Evolutionary conservation across 1,284 basidiomycete genomes (phyloP), one percentile per base, ranked within the genome.

Genomic region (Ganoderma lingzhi): DNA sequence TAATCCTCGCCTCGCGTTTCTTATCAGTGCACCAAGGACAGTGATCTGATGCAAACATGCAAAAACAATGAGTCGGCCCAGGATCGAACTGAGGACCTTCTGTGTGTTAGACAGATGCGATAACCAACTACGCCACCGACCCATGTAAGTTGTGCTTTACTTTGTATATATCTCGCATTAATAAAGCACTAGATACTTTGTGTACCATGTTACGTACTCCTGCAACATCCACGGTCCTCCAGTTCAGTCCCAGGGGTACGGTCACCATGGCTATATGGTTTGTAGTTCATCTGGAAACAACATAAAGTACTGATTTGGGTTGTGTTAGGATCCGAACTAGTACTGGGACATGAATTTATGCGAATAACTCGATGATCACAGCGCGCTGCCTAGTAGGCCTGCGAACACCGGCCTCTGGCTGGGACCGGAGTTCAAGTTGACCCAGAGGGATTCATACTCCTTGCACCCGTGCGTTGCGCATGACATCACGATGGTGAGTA

Each of bases 71-170:
- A 77, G 70, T 75, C 75, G 72, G 70, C 73, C 75, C 74, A 75
- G 75, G 70, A 58, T 77, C 74, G 76, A 75, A 77, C 75, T 76
- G 76, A 76, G 74, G 76, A 77, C 76, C 76, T 73, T 73, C 75
- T 75, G 75, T 76, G 73, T 87, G 86, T 87, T 88, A 88, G 88
- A 89, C 88, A 89, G 88, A 89, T 88, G 88, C 87, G 88, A 89
- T 90, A 90, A 91, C 90, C 89, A 91, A 89, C 90, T 91, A 91
- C 89, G 88, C 90, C 90, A 91, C 72, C 77, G 78, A 79, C 75
- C 77, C 77, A 12, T 64, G 6, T 5, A 6, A 45, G 3, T 3
- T 19, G 17, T 1, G 17, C 35, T 35, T 35, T 23, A 23, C n/a
- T 23, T 23, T 23, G 23, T 23, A 23, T 23, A 23, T 23, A 23